Evolutionary conservation across 371 early-diverging fungal genomes (phyloP).

Genomic region (Furculomyces boomerangus): DNA sequence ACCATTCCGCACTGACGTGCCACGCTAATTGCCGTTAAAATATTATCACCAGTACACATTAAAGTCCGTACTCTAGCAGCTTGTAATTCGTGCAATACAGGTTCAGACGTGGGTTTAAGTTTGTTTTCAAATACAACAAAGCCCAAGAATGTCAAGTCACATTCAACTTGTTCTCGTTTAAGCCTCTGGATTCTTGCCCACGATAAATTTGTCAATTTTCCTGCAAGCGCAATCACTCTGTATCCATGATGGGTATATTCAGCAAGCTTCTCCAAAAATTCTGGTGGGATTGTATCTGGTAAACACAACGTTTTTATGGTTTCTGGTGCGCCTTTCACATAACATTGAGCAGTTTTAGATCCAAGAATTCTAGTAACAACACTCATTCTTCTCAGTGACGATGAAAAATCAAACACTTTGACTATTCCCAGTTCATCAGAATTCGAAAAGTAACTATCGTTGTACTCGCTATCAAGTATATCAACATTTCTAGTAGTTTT

Average conservation of each 20-base stretch:
- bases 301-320: constrained; percentile 71
- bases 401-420: constrained; percentile 89
- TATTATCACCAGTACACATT: constrained; percentile 99
- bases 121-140: constrained; percentile 99
- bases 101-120: constrained; percentile 72
- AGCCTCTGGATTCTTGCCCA: constrained; percentile 63
- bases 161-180: constrained; percentile 71
- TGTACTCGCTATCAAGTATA: constrained; percentile 2
- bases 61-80: constrained; percentile 81
- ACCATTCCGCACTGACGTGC: constrained; percentile 43
- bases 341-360: constrained; percentile 57
- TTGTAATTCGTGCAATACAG: constrained; percentile 66
- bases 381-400: constrained; percentile 82
- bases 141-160: constrained; percentile 73
- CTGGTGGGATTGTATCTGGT: constrained; percentile 55
- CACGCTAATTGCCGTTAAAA: constrained; percentile 95
- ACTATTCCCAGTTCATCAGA: constrained; percentile 71
- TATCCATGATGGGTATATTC: constrained; percentile 88
- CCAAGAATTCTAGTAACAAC: constrained; percentile 69
- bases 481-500: constrained; percentile 21
- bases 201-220: constrained; percentile 45
- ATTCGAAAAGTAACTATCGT: constrained; percentile 5
- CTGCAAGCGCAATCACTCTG: constrained; percentile 88
- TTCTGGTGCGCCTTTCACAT: constrained; percentile 96
- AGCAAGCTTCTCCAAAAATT: constrained; percentile 59